Base-by-base conservation (phyloP, 192 early-diverging fungal genomes). In the Backusella westeae region DNA sequence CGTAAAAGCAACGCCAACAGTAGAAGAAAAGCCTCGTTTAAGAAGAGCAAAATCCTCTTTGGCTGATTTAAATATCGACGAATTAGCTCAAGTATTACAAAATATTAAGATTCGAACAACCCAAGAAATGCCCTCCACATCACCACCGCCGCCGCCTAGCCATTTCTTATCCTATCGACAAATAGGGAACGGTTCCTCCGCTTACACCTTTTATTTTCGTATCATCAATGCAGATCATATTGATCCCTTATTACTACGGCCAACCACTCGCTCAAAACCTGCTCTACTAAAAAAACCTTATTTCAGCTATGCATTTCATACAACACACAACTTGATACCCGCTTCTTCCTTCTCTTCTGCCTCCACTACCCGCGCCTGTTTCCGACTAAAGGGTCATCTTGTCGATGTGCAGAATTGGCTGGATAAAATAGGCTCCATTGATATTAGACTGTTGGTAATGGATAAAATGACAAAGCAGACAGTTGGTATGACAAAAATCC, bases 171-270 rank as follows among this genome's bases (percentile, higher is more conserved):
- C 69, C 23, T 81, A 81, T 63, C 79, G 71, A 35, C 80, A 81
- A 39, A 81, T 81, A 23, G 80, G 80, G 5, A 75, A 69, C 71
- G 80, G 80, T 19, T 59, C 66, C 6, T 73, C 65, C 17, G 49
- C 46, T 26, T 77, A 68, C 23, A 81, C 80, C 2, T 81, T 81
- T 26, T 81, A 81, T 42, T 81, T 81, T 39, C 69, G 63, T 29
- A 72, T 81, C 34, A 69, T 77, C 23, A 72, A 81, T 42, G 76
- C 72, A 17, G 80, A 81, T 65, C 75, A 81, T 34, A 36, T 77
- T 15, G 29, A 70, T 35, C 63, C 56, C 21, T 42, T 74, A 19
- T 34, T 81, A 56, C 67, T 67, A 34, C 71, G 67, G 23, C 32
- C 74, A 14, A 23, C 34, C 34, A 63, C 17, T 29, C 49, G 41